Base-by-base conservation (phyloP, 306 rosid genomes). In the Acacia crassicarpa region DNA sequence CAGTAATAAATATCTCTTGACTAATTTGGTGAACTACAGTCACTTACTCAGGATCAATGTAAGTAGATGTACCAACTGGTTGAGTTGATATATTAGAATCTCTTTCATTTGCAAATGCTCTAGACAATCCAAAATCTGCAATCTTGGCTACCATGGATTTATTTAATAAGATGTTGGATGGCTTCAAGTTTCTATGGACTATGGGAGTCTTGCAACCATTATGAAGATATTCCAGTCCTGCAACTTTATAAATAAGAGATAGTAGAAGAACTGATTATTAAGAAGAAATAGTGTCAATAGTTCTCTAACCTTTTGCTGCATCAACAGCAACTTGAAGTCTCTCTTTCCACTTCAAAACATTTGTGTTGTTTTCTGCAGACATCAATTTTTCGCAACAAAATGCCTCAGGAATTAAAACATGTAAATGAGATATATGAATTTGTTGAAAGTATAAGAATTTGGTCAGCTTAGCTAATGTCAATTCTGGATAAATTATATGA, bases 51-150 rank as follows among this genome's bases (percentile, higher is more conserved):
- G 86, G 85, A 38, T 82, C 90, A 12, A 84, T 22, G 25, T 84
- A 87, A 0, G 88, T 83, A 0, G 30, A 40, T 25, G 81, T 87
- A 0, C 90, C 80, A 19, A 74, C 87, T 9, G 66, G 43, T n/a
- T 0, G 51, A 1, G 90, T 84, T 43, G 67, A 27, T 3, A 74
- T 11, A 67, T 83, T 81, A 77, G 85, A 35, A 56, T 41, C 83
- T 1, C 7, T 65, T 2, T 78, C 84, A 3, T 14, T 48, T 0
- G 35, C 2, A n/a, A 84, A 81, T 22, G 15, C 15, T 76, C 74
- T 86, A 15, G 87, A 89, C 0, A 86, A 13, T 4, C 92, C 87
- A 62, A 86, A 89, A 78, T 89, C 84, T 20, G 86, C 75, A 51
- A 89, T 67, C 72, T 89, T 84, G 43, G 87, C 88, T 33, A 75